Evolutionary conservation across 768 basidiomycete genomes (phyloP).

Genomic region (Suillus sp.): DNA sequence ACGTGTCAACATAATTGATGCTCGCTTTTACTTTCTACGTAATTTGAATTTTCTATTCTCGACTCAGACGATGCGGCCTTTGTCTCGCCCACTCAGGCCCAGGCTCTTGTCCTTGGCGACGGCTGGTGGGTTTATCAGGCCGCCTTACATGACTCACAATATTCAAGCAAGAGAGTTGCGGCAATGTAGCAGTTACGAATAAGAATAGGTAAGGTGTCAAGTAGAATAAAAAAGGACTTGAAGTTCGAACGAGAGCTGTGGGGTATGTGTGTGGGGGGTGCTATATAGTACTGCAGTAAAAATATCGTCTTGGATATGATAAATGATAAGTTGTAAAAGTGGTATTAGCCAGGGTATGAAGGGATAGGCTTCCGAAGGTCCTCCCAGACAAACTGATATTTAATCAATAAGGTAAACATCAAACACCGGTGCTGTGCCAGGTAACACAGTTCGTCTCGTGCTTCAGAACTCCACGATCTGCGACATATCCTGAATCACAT

Average conservation of each 20-base stretch:
- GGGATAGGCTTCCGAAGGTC: neutral
- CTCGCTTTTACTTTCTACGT: too few relatives aligned
- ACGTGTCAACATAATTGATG: too few relatives aligned
- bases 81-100: too few relatives aligned
- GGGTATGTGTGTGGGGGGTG: neutral
- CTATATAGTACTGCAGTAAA: neutral
- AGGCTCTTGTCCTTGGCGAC: too few relatives aligned
- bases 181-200: neutral
- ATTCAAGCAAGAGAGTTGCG: neutral
- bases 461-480: constrained; percentile 2
- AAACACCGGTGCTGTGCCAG: neutral
- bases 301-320: neutral
- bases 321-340: neutral
- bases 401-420: neutral
- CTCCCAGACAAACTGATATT: neutral
- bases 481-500: neutral
- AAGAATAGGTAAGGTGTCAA: neutral
- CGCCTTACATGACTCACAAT: neutral
- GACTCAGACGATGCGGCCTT: too few relatives aligned
- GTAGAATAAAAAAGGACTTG: neutral
- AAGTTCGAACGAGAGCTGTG: too few relatives aligned
- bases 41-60: too few relatives aligned
- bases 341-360: neutral
- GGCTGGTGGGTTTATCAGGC: neutral
- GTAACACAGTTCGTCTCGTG: too few relatives aligned